Evolutionary conservation across 129 eudicot genomes (phyloP), one percentile per base, ranked within the genome.

Genomic region (Smallanthus sonchifolius): DNA sequence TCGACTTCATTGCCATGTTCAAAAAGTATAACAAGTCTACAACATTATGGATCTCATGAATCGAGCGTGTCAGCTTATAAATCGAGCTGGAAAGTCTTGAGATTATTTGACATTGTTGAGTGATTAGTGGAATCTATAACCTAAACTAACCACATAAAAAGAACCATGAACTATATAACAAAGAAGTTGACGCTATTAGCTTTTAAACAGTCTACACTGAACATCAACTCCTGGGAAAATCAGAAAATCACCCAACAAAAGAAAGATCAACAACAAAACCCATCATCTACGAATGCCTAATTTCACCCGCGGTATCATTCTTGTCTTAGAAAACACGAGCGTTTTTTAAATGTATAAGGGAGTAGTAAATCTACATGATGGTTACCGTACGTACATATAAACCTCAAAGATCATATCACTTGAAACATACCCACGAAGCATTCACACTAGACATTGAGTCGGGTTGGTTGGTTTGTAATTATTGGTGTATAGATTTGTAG

Each of bases 401-500:
- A 52, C 39, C 79, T 48, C 51, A 15, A 49, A 65, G 47, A 65
- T 48, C 59, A 42, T 8, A 15, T 32, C n/a, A 52, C 66, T 10
- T 61, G 64, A 47, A 71, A 77, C 43, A 77, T 67, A 57, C 39
- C 79, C 60, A 13, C 44, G 24, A 40, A 56, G 36, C 60, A 59
- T 59, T 77, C 34, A 24, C n/a, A 28, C 65, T 57, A 10, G 65
- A 30, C 38, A 10, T 8, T 13, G 7, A 30, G 60, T 34, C 52
- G 14, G 39, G 65, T 57, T 28, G n/a, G 65, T 10, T 3, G 36
- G 13, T 48, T 63, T 35, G 51, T 56, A 43, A 72, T 88, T 77
- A 87, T 86, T 89, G 84, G 70, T 87, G 91, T 79, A 87, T 88
- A 69, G 96, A 87, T 86, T 90, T 89, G 95, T 93, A 93, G 68